These are phyloP conservation scores for Microbotryum scabiosae DNA, from an alignment of 1,284 basidiomycete genomes.

Conservation along the genomic window DNA sequence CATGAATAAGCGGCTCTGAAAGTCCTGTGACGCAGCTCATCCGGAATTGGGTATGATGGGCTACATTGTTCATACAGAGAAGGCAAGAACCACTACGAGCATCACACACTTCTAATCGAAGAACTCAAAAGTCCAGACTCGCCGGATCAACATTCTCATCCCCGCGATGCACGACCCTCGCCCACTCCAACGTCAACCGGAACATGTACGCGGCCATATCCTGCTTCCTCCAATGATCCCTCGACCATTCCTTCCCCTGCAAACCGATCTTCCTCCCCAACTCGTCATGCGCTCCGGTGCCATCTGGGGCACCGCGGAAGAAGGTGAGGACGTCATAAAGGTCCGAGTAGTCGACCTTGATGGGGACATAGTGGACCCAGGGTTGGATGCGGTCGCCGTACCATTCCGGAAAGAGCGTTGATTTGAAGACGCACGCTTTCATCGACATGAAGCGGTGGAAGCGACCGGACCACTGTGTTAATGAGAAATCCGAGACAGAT, in stretches of 20 bases:
- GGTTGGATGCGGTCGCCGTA: slow-evolving; percentile 34
- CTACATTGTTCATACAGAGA: too few relatives aligned
- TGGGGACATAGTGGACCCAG: slow-evolving; percentile 36
- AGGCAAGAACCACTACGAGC: not conserved
- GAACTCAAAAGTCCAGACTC: slow-evolving; percentile 26
- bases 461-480: slow-evolving; percentile 25
- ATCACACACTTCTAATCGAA: not conserved
- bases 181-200: slow-evolving; percentile 28
- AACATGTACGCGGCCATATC: slow-evolving; percentile 30
- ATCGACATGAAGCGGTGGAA: slow-evolving; percentile 36
- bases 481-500: slow-evolving; percentile 1
- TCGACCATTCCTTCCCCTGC: slow-evolving; percentile 26
- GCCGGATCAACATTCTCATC: slow-evolving; percentile 9
- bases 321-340: slow-evolving; percentile 50
- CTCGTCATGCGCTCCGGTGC: slow-evolving; percentile 18
- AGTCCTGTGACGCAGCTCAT: too few relatives aligned
- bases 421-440: slow-evolving; percentile 33
- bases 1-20: too few relatives aligned
- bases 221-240: slow-evolving; percentile 27
- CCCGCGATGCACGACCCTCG: slow-evolving; percentile 22
- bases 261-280: slow-evolving; percentile 21
- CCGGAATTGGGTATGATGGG: too few relatives aligned
- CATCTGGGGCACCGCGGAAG: slow-evolving; percentile 45
- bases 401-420: slow-evolving; percentile 36
- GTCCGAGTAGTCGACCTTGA: slow-evolving; percentile 40